Conservation (phyloP, 2,329 filamentous ascomycete species). For the Diaporthe sp. region DNA sequence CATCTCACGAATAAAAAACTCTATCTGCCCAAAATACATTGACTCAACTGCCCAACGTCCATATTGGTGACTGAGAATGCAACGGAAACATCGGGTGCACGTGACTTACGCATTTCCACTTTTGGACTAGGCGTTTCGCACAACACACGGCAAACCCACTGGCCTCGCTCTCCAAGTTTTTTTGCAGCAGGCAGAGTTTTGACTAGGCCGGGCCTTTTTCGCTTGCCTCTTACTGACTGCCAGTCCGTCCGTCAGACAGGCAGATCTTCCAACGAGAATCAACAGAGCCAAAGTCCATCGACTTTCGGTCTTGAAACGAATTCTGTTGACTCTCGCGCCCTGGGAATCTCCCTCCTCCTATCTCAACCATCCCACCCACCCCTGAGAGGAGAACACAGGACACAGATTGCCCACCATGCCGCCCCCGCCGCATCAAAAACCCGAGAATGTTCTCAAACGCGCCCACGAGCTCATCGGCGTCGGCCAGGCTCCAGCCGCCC, state of each 20-base stretch:
- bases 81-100: neutral
- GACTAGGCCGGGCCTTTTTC: conserved; percentile 2
- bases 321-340: conserved; percentile 29
- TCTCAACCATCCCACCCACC: neutral
- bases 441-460: conserved; percentile 99
- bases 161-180: conserved; percentile 18
- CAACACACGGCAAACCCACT: conserved; percentile 22
- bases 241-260: conserved; percentile 24
- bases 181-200: conserved; percentile 27
- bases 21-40: neutral
- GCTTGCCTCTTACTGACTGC: conserved; percentile 21
- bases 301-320: conserved; percentile 27
- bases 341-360: conserved; percentile 22
- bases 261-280: conserved; percentile 26
- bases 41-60: neutral
- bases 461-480: conserved; percentile 99
- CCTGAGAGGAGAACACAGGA: conserved; percentile 16
- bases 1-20: neutral
- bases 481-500: conserved; percentile 89
- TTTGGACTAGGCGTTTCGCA: conserved; percentile 30
- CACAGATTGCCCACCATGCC: conserved; percentile 63
- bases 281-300: conserved; percentile 35
- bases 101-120: conserved; percentile 16
- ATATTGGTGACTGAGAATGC: neutral
- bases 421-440: conserved; percentile 96